Evolutionary conservation across 139 green algal genomes (phyloP), one percentile per base, ranked within the genome.

Genomic region (Chlorella sp.): DNA sequence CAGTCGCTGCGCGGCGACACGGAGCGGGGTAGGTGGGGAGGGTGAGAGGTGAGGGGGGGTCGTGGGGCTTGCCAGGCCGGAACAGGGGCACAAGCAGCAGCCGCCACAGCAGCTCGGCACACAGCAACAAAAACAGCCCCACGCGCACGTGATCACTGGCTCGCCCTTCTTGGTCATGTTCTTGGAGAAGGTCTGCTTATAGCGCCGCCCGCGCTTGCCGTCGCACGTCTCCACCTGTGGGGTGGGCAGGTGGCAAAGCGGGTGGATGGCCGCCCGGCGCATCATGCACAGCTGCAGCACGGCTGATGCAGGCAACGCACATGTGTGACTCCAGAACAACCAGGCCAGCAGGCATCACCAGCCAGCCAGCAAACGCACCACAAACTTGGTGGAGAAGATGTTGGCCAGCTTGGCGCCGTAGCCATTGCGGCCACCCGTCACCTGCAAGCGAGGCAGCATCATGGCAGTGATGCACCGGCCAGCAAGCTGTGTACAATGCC

Each of bases 401-500:
- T 99, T 99, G 74, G 98, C 94, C 36, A 99, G 93, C 93, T 99
- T 99, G 74, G 98, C 97, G 44, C 98, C 98, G 81, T 98, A 99
- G 23, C 98, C 98, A 85, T 99, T 99, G 55, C 98, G 91, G 4
- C 98, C 98, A 28, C 98, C 98, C n/a, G 96, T 99, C 60, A 98
- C 91, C 93, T 99, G 90, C n/a, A 20, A 21, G 32, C 7, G 23
- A 39, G 16, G 39, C 0, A 21, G 28, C 25, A 55, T 36, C 4
- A 13, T 17, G 16, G 34, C 67, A n/a, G 67, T 23, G 17, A 30
- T 4, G 21, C 5, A 17, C 26, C 60, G 32, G 60, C 60, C 60
- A 30, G 51, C 13, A 55, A 60, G 7, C 12, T 39, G n/a, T n/a
- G n/a, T n/a, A n/a, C n/a, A n/a, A n/a, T n/a, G n/a, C n/a, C n/a